These are phyloP conservation scores for Rhodotorula sp. DNA, from an alignment of 1,284 basidiomycete species.

Conservation along the genomic window DNA sequence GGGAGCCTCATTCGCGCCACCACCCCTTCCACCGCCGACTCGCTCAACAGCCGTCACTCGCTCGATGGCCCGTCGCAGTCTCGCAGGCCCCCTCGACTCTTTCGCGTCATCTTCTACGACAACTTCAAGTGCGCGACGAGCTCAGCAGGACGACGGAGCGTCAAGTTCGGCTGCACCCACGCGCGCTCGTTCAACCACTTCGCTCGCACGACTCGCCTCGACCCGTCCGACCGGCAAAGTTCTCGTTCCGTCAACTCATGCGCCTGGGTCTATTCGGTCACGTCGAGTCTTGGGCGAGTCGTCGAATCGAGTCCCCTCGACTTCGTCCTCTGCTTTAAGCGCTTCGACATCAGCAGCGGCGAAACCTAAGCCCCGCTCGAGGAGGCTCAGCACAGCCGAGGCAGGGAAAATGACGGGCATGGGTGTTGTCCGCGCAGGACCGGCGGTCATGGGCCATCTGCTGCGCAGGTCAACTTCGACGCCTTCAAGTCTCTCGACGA, in stretches of 20 bases:
- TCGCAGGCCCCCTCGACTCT: not conserved
- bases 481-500: not conserved
- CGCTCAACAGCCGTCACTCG: not conserved
- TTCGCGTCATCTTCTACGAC: not conserved
- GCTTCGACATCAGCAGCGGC: not conserved
- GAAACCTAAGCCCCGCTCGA: not conserved
- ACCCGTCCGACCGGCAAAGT: not conserved
- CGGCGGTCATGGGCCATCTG: slow-evolving; percentile 9
- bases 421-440: slow-evolving; percentile 30
- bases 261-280: not conserved
- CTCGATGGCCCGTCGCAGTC: not conserved
- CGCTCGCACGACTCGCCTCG: not conserved
- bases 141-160: not conserved
- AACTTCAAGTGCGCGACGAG: not conserved
- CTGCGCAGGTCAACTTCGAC: not conserved
- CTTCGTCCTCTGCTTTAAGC: not conserved
- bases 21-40: not conserved
- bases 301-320: not conserved
- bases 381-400: slow-evolving; percentile 16
- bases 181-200: not conserved
- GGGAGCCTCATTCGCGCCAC: too few relatives aligned
- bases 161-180: not conserved
- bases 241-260: not conserved
- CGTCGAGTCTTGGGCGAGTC: slow-evolving; percentile 1
- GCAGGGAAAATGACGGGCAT: slow-evolving; percentile 29